Percentiles rank a stretch among this genome's conserved stretches.
phyloP scores from a whole-genome alignment of 106 monocot species.

The Acanthochlamys bracteata region DNA sequence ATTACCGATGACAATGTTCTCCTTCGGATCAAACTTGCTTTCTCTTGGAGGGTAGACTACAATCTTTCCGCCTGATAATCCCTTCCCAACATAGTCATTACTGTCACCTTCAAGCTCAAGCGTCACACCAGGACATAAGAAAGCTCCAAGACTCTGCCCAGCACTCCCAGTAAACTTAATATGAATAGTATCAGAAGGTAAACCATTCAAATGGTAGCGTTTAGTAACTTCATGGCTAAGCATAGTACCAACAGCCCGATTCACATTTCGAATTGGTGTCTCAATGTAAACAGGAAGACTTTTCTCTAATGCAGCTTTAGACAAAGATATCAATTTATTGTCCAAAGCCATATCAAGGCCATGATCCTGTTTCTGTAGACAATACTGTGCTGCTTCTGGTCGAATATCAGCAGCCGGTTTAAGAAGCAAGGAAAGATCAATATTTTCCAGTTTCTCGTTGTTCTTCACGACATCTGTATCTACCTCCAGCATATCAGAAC shows the following conservation, averaged over 20 bases:
- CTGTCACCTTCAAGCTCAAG: constrained; percentile 98
- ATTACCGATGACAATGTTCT: constrained; percentile 98
- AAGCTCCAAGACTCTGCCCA: constrained; percentile 94
- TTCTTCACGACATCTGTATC: constrained; percentile 66
- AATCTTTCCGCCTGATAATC: constrained; percentile 93
- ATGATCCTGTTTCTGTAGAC: constrained; percentile 93
- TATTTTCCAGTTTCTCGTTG: constrained; percentile 85
- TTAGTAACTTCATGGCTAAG: constrained; percentile 97
- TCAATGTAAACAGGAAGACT: constrained; percentile 68
- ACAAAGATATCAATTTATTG: constrained; percentile 51
- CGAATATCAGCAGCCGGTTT: constrained; percentile 87
- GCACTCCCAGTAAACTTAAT: constrained; percentile 85
- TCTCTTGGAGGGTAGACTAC: constrained; percentile 83
- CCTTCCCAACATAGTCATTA: constrained; percentile 99
- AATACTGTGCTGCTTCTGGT: constrained; percentile 82
- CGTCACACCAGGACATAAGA: constrained; percentile 90
- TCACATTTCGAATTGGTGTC: constrained; percentile 60
- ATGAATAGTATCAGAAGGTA: constrained; percentile 79
- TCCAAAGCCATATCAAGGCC: constrained; percentile 89
- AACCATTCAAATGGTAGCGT: constrained; percentile 63
- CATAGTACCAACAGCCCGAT: constrained; percentile 99
- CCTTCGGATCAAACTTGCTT: constrained; percentile 82
- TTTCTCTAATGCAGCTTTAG: constrained; percentile 66
- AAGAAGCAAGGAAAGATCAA: constrained; percentile 73
- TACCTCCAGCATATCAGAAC: constrained; percentile 86